Base-by-base conservation (phyloP, 768 basidiomycete species). In the Mycena rebaudengoi region DNA sequence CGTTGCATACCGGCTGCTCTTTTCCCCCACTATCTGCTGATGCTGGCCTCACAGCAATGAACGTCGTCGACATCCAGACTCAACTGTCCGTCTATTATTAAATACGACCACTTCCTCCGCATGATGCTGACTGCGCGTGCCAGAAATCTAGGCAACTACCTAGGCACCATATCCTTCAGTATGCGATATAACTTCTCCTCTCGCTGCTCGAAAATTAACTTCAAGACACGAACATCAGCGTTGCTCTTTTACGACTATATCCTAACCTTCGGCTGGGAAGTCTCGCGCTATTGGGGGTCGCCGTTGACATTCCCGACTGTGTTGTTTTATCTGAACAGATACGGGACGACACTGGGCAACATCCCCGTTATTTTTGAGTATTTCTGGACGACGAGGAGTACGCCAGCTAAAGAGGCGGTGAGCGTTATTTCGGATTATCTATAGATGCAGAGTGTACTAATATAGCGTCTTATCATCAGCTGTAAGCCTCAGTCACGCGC, bases 241-340 rank as follows among this genome's bases (percentile, higher is more conserved):
- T 23, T 66, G 4, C 61, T 67, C 14, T 67, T 59, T 21, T 67
- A 67, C 16, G 65, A 67, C 26, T 67, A 62, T 28, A 55, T 59
- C 39, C 16, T 67, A 20, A 62, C 60, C 10, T 26, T 66, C 4
- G 54, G 39, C 23, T 61, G 39, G 60, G 65, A 66, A 30, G 37
- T 58, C n/a, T 35, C 48, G 35, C 60, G 65, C 21, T 66, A 52
- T 25, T 66, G 65, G 65, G 39, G 64, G 14, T 18, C 49, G 2
- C 26, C 13, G 3, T 18, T 32, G 37, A 44, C 60, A 14, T 52
- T 40, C 35, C 50, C 57, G 3, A 55, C 26, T 18, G n/a, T 43
- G 6, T 39, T 66, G 11, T 66, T 66, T 50, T 62, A 58, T 28
- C 30, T 43, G 16, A 66, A 66, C 25, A 41, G 65, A 45, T 66